Evolutionary conservation across 805 yeast species (phyloP).

Genomic region (Candida manassasensis): DNA sequence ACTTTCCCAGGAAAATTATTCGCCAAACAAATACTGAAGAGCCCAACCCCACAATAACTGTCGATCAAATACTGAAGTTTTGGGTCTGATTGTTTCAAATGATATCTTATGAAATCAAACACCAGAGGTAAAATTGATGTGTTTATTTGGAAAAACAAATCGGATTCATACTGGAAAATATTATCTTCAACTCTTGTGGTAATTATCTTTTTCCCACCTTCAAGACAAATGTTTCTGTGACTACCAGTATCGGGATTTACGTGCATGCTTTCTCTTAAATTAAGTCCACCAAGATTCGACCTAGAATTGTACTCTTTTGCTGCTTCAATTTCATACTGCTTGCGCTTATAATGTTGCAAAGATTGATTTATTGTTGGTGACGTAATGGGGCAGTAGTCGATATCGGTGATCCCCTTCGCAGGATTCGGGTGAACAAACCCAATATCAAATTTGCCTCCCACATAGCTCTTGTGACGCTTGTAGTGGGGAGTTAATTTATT

Average conservation of each 20-base stretch:
- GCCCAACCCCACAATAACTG: slow-evolving; percentile 45
- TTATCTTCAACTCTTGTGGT: slow-evolving; percentile 33
- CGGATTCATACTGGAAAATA: slow-evolving; percentile 34
- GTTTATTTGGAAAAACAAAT: slow-evolving; percentile 41
- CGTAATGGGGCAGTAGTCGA: slow-evolving; percentile 36
- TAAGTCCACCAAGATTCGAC: slow-evolving; percentile 11
- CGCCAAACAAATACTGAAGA: slow-evolving; percentile 37
- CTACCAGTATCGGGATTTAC: slow-evolving; percentile 28
- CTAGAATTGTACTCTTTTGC: slow-evolving; percentile 1
- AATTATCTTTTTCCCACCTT: slow-evolving; percentile 22
- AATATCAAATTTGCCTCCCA: slow-evolving; percentile 13
- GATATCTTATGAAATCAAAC: slow-evolving; percentile 25
- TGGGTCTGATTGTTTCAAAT: slow-evolving; percentile 10
- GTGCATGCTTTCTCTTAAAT: slow-evolving; percentile 31
- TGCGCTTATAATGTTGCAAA: slow-evolving; percentile 12
- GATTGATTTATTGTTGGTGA: slow-evolving; percentile 24
- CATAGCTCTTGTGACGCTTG: slow-evolving; percentile 10
- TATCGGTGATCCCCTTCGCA: slow-evolving; percentile 23
- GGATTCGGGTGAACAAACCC: slow-evolving; percentile 29
- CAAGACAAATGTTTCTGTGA: slow-evolving; percentile 19
- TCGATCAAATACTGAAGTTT: slow-evolving; percentile 30
- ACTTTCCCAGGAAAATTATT: slow-evolving; percentile 29
- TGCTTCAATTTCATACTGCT: slow-evolving; percentile 5
- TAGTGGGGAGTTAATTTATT: slow-evolving; percentile 41
- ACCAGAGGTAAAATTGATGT: slow-evolving; percentile 31